Evolutionary conservation across 257 asterid genomes (phyloP).

Genomic region (Nicotiana paniculata): DNA sequence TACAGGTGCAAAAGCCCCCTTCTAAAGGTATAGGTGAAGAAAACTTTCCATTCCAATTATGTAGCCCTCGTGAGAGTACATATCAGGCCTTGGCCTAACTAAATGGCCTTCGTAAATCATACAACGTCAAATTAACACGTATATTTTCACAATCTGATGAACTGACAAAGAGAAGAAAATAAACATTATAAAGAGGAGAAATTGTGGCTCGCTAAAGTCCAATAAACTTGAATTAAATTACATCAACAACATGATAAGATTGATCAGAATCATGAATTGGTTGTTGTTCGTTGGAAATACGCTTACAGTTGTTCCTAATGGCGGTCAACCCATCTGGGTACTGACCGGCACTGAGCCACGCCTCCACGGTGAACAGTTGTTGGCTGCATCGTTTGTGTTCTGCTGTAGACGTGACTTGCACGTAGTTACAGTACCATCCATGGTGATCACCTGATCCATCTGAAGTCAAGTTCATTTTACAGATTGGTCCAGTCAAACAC

Average conservation of each 20-base stretch:
- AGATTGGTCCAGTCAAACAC: constrained; percentile 48
- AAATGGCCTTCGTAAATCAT: not conserved
- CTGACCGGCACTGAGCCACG: constrained; percentile 58
- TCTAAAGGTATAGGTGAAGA: not conserved
- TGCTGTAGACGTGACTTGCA: constrained; percentile 49
- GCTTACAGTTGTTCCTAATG: constrained; percentile 28
- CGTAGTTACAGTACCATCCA: constrained; percentile 59
- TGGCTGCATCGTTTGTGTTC: constrained; percentile 40
- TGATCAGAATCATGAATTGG: not conserved
- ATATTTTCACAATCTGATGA: not conserved
- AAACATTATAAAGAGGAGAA: not conserved
- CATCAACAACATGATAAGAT: not conserved
- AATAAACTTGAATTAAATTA: not conserved
- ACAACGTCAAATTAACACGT: not conserved
- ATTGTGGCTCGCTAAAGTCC: not conserved
- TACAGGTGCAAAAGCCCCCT: too few species aligned
- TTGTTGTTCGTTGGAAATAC: not conserved
- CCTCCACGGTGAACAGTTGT: constrained; percentile 45
- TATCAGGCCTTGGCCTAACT: not conserved
- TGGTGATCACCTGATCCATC: constrained; percentile 53
- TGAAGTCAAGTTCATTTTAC: constrained; percentile 50
- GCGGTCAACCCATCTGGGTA: constrained; percentile 51
- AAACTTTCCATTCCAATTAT: not conserved
- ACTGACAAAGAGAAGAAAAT: not conserved
- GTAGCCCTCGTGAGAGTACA: not conserved